These are phyloP conservation scores for Cerrena zonata DNA, from an alignment of 1,284 basidiomycete genomes.

Conservation along the genomic window DNA sequence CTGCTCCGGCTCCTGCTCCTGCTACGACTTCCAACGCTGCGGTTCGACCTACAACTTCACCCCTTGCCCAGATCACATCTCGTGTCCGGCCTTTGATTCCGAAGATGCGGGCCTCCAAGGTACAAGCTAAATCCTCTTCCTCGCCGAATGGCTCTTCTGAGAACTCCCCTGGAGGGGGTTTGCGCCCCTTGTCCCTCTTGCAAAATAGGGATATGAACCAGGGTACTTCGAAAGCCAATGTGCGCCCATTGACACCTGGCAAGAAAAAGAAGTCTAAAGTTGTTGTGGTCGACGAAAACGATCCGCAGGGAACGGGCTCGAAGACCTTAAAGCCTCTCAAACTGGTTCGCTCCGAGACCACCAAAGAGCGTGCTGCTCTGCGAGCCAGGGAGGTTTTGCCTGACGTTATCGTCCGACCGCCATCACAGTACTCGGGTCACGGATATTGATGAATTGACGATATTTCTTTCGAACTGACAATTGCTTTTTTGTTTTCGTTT, in stretches of 20 bases:
- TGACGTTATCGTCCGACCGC: constrained; percentile 41
- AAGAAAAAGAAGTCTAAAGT: constrained; percentile 31
- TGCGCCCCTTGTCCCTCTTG: constrained; percentile 60
- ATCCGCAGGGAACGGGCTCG: constrained; percentile 29
- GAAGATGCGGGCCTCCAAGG: constrained; percentile 44
- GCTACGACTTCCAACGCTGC: constrained; percentile 20
- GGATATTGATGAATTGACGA: constrained; percentile 16
- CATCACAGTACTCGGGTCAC: constrained; percentile 29
- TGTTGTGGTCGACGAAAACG: constrained; percentile 37
- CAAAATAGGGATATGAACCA: constrained; percentile 48
- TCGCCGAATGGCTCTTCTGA: constrained; percentile 21
- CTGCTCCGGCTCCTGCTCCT: constrained; percentile 25
- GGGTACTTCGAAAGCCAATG: constrained; percentile 23
- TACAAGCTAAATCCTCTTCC: constrained; percentile 33
- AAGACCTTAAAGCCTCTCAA: constrained; percentile 48
- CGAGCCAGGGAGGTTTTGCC: constrained; percentile 39
- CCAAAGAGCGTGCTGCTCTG: constrained; percentile 47
- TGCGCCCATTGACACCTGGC: constrained; percentile 48
- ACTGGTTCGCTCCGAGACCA: constrained; percentile 55
- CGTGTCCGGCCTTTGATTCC: constrained; percentile 47
- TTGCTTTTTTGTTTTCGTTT: neutral
- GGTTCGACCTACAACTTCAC: constrained; percentile 14
- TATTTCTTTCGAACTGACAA: neutral
- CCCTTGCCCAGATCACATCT: constrained; percentile 44
- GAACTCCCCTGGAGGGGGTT: constrained; percentile 35